These are phyloP conservation scores for Afroboletus lepidellus DNA, from an alignment of 1,284 basidiomycete genomes.

Conservation along the genomic window DNA sequence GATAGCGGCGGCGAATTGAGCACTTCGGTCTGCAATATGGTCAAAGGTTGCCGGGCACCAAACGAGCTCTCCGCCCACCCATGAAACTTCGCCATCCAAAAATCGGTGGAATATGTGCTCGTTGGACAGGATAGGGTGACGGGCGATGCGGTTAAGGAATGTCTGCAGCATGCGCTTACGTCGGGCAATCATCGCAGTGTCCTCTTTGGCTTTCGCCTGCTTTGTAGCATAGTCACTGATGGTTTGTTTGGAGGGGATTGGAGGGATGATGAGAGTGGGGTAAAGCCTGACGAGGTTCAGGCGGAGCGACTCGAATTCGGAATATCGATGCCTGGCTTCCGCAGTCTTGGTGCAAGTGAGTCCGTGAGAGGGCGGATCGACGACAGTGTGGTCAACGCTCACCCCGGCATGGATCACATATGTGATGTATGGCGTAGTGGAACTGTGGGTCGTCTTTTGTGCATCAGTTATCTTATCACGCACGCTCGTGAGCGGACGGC, in stretches of 20 bases:
- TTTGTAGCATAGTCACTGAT: slow-evolving; percentile 97
- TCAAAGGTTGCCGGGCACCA: slow-evolving; percentile 3
- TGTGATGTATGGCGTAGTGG: slow-evolving; percentile 87
- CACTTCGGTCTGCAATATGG: slow-evolving; percentile 70
- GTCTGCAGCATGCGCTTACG: slow-evolving; percentile 94
- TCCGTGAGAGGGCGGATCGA: slow-evolving; percentile 8
- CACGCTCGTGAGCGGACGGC: slow-evolving; percentile 14
- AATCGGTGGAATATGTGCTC: slow-evolving; percentile 96
- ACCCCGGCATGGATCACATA: slow-evolving; percentile 94
- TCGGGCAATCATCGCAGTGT: slow-evolving; percentile 87
- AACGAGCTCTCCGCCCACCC: slow-evolving; percentile 54
- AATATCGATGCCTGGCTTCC: slow-evolving; percentile 91
- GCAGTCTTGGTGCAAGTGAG: slow-evolving; percentile 53
- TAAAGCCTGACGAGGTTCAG: slow-evolving; percentile 84
- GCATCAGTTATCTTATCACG: slow-evolving; percentile 83
- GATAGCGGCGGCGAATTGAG: slow-evolving; percentile 90
- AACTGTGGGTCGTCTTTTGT: slow-evolving; percentile 88
- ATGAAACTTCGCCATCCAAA: slow-evolving; percentile 92
- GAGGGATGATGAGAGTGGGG: slow-evolving; percentile 95
- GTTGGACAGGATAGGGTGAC: slow-evolving; percentile 91
- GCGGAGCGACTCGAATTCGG: slow-evolving; percentile 94
- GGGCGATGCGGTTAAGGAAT: slow-evolving; percentile 86
- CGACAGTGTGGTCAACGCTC: slow-evolving; percentile 13
- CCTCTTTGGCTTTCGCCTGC: slow-evolving; percentile 96
- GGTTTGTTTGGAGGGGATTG: slow-evolving; percentile 96